Evolutionary conservation across 345 rosid species (phyloP), one percentile per base, ranked within the genome.

Genomic region (Citrus australasica): DNA sequence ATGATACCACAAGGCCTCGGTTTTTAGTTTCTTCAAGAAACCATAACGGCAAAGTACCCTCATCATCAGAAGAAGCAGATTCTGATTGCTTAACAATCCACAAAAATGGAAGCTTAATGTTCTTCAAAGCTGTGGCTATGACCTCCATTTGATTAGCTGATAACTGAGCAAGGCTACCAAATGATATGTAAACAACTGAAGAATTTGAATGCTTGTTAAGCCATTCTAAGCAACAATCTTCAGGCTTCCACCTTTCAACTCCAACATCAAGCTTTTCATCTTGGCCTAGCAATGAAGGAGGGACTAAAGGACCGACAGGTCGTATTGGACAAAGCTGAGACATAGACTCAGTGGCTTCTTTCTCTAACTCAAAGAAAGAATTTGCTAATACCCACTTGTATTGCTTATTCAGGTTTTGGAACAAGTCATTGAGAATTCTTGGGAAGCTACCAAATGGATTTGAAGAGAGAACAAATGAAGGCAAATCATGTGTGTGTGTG

Each of bases 281-380:
- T 46, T 78, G 71, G 22, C 81, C 83, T 0, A 88, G 83, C 13
- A 90, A 76, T 4, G 82, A 80, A 28, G 83, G 69, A 42, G 91
- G 86, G 42, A 89, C 91, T 2, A 90, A 68, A 5, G 92, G 92
- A 4, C 90, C 93, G 5, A 88, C 81, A 2, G 93, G 85, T 37
- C 37, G 55, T 33, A 88, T 73, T 0, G 86, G 88, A 58, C 71
- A 84, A 56, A 84, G 83, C 76, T 88, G 84, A 9, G 76, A 33
- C 84, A 86, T 80, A 17, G 87, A 83, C 0, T 84, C 82, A 16
- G 81, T 69, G 8, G 42, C 84, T 8, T 84, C 88, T 73, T 83
- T 83, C 78, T 90, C 89, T 1, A 90, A 84, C 83, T 82, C 89
- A 9, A 51, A 25, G 73, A 86, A 86, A 2, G 93, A 86, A 79